Conservation (phyloP, 208 protist species). For the Leishmania gerbilli region DNA sequence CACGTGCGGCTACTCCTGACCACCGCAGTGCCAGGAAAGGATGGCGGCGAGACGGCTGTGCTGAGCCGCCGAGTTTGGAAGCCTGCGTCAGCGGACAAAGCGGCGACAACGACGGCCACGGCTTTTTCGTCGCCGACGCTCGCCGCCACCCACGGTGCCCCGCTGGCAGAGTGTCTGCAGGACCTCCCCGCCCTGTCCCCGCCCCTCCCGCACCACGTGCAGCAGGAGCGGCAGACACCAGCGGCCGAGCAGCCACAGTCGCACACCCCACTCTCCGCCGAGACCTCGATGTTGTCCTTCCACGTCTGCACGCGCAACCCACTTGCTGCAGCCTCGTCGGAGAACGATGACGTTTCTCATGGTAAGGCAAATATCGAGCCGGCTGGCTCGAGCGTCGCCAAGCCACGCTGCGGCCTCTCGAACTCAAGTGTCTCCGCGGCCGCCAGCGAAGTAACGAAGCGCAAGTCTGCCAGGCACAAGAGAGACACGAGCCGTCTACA, state of each 20-base stretch:
- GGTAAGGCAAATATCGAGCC: neutral
- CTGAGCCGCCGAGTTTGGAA: neutral
- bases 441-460: conserved; percentile 7
- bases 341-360: neutral
- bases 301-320: conserved; percentile 20
- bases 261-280: conserved; percentile 2
- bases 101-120: neutral
- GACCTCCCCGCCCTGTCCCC: conserved; percentile 13
- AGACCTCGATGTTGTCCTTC: conserved; percentile 11
- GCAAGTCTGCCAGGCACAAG: conserved; percentile 24
- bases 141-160: neutral
- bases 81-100: neutral
- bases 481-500: neutral
- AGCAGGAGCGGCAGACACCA: neutral
- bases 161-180: conserved; percentile 20
- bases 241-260: neutral
- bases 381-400: neutral
- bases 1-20: neutral
- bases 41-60: neutral
- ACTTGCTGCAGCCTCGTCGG: neutral
- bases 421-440: neutral
- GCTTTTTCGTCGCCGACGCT: neutral
- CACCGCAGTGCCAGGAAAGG: neutral
- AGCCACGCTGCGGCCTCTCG: neutral
- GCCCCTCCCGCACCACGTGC: conserved; percentile 1